Conservation (phyloP, 257 asterid species). For the Penstemon eatonii region DNA sequence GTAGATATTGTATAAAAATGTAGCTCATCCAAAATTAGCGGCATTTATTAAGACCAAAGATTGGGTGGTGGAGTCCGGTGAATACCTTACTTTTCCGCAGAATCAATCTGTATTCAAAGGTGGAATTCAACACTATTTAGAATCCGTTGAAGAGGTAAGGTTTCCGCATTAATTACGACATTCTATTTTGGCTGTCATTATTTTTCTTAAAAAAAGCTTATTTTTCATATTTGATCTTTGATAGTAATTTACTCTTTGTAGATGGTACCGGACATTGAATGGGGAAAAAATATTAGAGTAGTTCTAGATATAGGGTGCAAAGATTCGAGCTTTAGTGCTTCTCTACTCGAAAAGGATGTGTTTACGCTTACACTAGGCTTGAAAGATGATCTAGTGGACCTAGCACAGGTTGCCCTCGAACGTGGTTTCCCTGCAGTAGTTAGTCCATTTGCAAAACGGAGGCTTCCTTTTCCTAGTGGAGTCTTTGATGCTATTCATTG, state of each 20-base stretch:
- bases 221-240: conserved; percentile 26
- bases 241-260: conserved; percentile 40
- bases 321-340: conserved; percentile 81
- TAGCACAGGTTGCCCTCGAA: conserved; percentile 85
- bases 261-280: conserved; percentile 98
- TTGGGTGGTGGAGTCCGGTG: conserved; percentile 82
- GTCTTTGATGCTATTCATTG: conserved; percentile 91
- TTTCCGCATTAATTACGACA: conserved; percentile 11
- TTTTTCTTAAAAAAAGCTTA: conserved; percentile 13
- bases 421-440: conserved; percentile 91
- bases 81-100: conserved; percentile 71
- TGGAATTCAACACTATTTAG: conserved; percentile 82
- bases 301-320: conserved; percentile 85
- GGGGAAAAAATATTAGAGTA: conserved; percentile 90
- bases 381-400: conserved; percentile 83
- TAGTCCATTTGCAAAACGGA: conserved; percentile 66
- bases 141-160: conserved; percentile 84
- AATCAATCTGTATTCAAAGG: conserved; percentile 56
- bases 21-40: conserved; percentile 87
- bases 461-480: conserved; percentile 94
- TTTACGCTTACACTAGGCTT: conserved; percentile 78
- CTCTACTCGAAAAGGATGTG: conserved; percentile 73
- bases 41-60: conserved; percentile 61
- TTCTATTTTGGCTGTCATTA: conserved; percentile 12
- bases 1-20: conserved; percentile 80